Base-by-base conservation (phyloP, 164 flowering plant genomes). In the Nymphaea thermarum region DNA sequence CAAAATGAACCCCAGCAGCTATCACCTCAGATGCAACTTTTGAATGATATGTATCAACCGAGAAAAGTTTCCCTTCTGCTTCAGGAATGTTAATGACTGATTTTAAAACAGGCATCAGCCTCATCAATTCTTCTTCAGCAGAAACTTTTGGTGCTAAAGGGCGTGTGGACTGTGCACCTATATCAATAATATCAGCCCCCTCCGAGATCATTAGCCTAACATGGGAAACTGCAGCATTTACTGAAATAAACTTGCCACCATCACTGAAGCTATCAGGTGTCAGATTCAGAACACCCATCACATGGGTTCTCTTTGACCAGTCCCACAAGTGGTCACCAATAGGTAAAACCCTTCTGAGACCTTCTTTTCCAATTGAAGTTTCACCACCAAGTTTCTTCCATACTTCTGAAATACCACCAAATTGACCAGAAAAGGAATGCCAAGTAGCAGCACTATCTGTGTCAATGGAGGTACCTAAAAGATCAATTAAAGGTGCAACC, bases 221-320 rank as follows among this genome's bases (percentile, higher is more conserved):
- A 64, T 83, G 96, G 68, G 93, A 78, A 74, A 90, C 82, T 44
- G 96, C 97, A 72, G 79, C 72, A 6, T 82, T 86, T n/a, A 85
- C 80, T 8, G 88, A 77, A 62, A 74, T 81, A 73, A 82, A 92
- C 71, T 81, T 86, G 2, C 98, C 98, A 44, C 99, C 98, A 74
- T 95, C 99, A 59, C 98, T 88, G 71, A 92, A 91, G 77, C 98
- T 95, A 77, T 91, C 98, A 4, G 96, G 95, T 12, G 97, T 91
- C 73, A 90, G 69, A 77, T 94, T 94, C 62, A 94, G 83, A 61
- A 94, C 69, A 43, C 96, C 97, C 99, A 92, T 91, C 65, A 90
- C 80, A 45, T 82, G 84, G 44, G 97, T 88, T 81, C 71, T 87
- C 44, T 68, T 16, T 43, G 98, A 90, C 92, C 89, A 95, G 63